phyloP scores from a whole-genome alignment of 768 basidiomycete genomes.

The Boletus subparvulus region DNA sequence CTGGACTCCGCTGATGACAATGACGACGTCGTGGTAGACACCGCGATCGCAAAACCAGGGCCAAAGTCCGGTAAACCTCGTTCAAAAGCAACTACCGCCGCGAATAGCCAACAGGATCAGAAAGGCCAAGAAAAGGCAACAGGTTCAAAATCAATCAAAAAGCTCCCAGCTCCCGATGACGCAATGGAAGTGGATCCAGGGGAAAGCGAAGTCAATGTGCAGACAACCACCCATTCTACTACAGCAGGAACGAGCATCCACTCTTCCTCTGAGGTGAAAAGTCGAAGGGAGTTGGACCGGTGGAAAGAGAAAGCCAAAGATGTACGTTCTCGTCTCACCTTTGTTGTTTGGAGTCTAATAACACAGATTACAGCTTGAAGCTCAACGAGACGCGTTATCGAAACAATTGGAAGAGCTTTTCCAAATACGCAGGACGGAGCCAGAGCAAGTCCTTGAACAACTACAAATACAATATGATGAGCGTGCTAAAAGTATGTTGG shows the following conservation, averaged over 20 bases:
- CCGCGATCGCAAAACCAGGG: neutral
- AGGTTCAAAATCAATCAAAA: slow-evolving; percentile 13
- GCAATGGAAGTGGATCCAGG: slow-evolving; percentile 16
- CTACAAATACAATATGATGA: slow-evolving; percentile 52
- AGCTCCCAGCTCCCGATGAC: neutral
- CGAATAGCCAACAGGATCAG: slow-evolving; percentile 4
- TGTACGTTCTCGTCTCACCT: slow-evolving; percentile 9
- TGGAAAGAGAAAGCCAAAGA: slow-evolving; percentile 33
- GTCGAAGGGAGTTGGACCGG: slow-evolving; percentile 26
- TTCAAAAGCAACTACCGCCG: slow-evolving; percentile 7
- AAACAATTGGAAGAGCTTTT: slow-evolving; percentile 60
- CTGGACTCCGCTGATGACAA: neutral
- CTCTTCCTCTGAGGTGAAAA: slow-evolving; percentile 13
- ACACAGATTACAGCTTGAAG: slow-evolving; percentile 27
- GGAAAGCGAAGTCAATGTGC: slow-evolving; percentile 1
- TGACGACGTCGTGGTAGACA: slow-evolving; percentile 1
- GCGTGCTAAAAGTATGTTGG: slow-evolving; percentile 47
- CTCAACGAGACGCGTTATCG: slow-evolving; percentile 47
- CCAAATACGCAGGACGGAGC: slow-evolving; percentile 59
- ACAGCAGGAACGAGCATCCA: slow-evolving; percentile 9
- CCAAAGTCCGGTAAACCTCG: slow-evolving; percentile 18
- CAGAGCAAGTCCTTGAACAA: slow-evolving; percentile 54
- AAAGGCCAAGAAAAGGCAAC: slow-evolving; percentile 11
- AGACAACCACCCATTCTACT: neutral
- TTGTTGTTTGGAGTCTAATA: neutral